A percentile compares a stretch with the other conserved stretches of the same genome.
Conservation (phyloP, 2,329 filamentous ascomycete species). For the Moelleriella libera region DNA sequence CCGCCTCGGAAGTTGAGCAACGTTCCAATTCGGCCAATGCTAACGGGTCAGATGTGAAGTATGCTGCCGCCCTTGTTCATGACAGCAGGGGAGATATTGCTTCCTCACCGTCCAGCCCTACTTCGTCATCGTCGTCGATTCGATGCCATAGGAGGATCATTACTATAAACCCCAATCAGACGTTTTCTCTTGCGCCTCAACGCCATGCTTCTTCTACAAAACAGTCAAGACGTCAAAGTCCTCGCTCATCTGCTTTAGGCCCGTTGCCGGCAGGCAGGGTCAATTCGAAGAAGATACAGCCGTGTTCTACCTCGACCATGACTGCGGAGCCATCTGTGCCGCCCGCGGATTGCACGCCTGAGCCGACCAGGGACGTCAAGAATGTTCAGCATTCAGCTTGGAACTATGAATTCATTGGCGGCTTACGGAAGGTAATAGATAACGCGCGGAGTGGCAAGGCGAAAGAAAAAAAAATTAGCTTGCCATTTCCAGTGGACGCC, state of each 20-base stretch:
- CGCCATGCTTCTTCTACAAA: constrained; percentile 13
- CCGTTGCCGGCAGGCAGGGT: constrained; percentile 27
- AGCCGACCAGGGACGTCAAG: background rate
- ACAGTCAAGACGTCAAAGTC: constrained; percentile 22
- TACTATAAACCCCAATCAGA: constrained; percentile 41
- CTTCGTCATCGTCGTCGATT: constrained; percentile 7
- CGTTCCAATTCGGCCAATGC: background rate
- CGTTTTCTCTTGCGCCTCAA: constrained; percentile 36
- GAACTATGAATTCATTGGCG: constrained; percentile 40
- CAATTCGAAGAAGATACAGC: constrained; percentile 19
- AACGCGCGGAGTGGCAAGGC: constrained; percentile 1
- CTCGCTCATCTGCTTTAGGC: constrained; percentile 29
- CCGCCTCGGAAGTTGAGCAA: background rate
- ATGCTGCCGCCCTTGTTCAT: background rate
- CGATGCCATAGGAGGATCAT: constrained; percentile 23
- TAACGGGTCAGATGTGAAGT: background rate
- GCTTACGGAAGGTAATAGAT: constrained; percentile 34
- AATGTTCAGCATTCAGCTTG: constrained; percentile 21
- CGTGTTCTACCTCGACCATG: constrained; percentile 32
- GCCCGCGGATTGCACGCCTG: constrained; percentile 7
- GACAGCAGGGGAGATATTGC: background rate
- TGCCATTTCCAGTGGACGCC: background rate
- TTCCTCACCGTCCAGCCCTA: background rate
- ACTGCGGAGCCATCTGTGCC: background rate
- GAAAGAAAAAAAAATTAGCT: background rate